Conservation (phyloP, 306 rosid genomes). For the Phaseolus lunatus region DNA sequence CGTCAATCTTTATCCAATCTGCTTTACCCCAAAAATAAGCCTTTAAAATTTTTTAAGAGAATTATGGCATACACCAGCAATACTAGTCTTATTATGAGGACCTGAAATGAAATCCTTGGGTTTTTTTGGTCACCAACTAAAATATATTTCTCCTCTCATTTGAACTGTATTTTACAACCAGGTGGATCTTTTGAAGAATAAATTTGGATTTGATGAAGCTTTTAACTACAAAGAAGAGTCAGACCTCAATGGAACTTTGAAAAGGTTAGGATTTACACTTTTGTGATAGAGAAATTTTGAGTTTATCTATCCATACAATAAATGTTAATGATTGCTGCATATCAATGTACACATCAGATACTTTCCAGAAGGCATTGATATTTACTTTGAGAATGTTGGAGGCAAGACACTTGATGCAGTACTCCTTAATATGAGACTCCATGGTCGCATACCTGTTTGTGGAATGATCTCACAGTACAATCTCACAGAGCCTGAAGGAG, state of each 20-base stretch:
- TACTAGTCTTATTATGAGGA: background rate
- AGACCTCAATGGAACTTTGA: slow-evolving; percentile 40
- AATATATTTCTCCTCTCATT: background rate
- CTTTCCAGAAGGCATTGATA: slow-evolving; percentile 35
- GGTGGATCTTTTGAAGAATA: slow-evolving; percentile 46
- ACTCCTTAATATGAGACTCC: slow-evolving; percentile 42
- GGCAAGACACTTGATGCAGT: slow-evolving; percentile 53
- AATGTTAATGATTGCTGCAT: background rate
- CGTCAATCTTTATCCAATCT: background rate
- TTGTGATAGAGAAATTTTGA: background rate
- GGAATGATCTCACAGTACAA: slow-evolving; percentile 56
- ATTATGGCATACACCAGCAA: background rate
- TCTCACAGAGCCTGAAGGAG: slow-evolving; percentile 45
- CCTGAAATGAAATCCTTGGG: background rate
- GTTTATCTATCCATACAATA: background rate
- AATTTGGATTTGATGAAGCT: slow-evolving; percentile 48
- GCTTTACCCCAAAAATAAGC: background rate
- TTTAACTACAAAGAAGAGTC: slow-evolving; percentile 51
- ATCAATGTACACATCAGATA: slow-evolving; percentile 33
- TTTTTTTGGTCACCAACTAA: background rate
- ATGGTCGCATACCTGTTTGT: slow-evolving; percentile 41
- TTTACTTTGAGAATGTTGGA: slow-evolving; percentile 50
- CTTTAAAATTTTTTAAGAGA: background rate
- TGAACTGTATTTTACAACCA: slow-evolving; percentile 15
- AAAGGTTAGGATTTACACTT: slow-evolving; percentile 22